These are phyloP conservation scores for Berberis vulgaris DNA, from an alignment of 164 flowering plant species.

Conservation along the genomic window DNA sequence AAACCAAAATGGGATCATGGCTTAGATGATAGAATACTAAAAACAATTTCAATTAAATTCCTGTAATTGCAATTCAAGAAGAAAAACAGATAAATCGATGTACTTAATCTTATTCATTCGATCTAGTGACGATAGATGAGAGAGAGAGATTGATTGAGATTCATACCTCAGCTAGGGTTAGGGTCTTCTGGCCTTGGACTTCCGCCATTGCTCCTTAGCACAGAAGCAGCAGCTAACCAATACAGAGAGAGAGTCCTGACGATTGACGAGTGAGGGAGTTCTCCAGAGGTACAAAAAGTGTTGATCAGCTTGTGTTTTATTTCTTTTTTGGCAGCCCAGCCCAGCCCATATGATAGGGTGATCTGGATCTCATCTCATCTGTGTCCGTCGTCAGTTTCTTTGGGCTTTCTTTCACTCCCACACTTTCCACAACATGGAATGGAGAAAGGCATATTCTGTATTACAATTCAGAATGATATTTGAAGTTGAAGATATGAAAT, in stretches of 20 bases:
- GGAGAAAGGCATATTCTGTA: too few relatives aligned
- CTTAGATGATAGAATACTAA: not conserved
- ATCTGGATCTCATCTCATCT: too few relatives aligned
- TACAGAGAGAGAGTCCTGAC: not conserved
- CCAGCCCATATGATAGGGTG: too few relatives aligned
- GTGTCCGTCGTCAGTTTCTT: too few relatives aligned
- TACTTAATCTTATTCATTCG: not conserved
- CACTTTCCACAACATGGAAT: too few relatives aligned
- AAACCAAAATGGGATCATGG: not conserved
- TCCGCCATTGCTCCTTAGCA: conserved; percentile 4
- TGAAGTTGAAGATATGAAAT: too few relatives aligned
- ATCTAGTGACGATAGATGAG: not conserved
- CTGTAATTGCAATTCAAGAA: not conserved
- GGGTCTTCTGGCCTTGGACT: conserved; percentile 3
- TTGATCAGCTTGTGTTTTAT: too few relatives aligned
- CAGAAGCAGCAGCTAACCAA: not conserved
- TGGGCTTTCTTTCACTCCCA: too few relatives aligned
- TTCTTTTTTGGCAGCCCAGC: too few relatives aligned
- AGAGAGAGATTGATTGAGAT: not conserved
- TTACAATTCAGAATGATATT: too few relatives aligned
- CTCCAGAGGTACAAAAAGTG: too few relatives aligned
- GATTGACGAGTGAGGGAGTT: too few relatives aligned
- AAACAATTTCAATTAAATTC: not conserved
- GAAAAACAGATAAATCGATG: not conserved
- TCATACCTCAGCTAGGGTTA: conserved; percentile 9